Percentiles rank a stretch among this genome's conserved stretches.
These are phyloP conservation scores for Oryza rufipogon DNA, from an alignment of 176 grass and related monocot species.

Conservation along the genomic window DNA sequence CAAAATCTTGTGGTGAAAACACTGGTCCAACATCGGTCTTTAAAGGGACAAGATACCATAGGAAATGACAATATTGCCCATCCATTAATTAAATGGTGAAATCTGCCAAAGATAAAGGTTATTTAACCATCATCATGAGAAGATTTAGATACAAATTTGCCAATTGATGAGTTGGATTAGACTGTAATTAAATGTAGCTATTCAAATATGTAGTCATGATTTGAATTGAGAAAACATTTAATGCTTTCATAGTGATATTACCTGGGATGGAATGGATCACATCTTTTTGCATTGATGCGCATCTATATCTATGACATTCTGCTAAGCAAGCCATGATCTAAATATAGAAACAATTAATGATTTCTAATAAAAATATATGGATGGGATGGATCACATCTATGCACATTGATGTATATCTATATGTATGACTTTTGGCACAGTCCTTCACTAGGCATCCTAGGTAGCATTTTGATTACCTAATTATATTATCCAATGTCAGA, in stretches of 20 bases:
- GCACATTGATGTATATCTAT: background rate
- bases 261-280: too few species aligned
- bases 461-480: too few species aligned
- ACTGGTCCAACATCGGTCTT: background rate
- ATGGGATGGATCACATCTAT: background rate
- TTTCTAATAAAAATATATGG: background rate
- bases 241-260: background rate
- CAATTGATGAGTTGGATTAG: background rate
- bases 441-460: too few species aligned
- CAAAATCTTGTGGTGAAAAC: background rate
- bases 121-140: background rate
- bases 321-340: too few species aligned
- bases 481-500: too few species aligned
- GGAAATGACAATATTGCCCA: background rate
- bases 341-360: background rate
- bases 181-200: background rate
- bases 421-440: background rate
- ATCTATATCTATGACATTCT: too few species aligned
- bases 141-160: background rate
- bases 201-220: background rate
- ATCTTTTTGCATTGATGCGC: too few species aligned
- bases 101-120: background rate
- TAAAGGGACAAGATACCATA: background rate
- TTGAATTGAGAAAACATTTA: background rate
- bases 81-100: background rate